Percentiles rank a stretch among this genome's conserved stretches.
phyloP scores from a whole-genome alignment of 2,329 filamentous ascomycete species.

The Paraphaeosphaeria sporulosa region DNA sequence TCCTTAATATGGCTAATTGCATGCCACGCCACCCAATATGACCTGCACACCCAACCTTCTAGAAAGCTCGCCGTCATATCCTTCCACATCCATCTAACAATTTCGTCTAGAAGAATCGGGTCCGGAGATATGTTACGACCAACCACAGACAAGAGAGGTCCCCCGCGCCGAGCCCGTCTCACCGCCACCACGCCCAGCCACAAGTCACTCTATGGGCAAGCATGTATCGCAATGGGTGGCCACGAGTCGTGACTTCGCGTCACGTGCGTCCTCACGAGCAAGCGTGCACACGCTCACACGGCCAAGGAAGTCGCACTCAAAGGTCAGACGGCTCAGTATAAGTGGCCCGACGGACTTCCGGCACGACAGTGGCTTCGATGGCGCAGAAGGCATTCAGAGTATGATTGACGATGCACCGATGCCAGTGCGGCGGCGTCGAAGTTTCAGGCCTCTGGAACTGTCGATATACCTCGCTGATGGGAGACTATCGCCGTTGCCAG shows the following conservation, averaged over 20 bases:
- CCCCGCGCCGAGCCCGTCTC: slow-evolving; percentile 40
- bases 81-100: slow-evolving; percentile 25
- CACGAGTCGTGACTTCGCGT: slow-evolving; percentile 43
- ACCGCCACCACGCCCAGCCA: slow-evolving; percentile 40
- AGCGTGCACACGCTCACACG: slow-evolving; percentile 41
- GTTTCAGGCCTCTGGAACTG: slow-evolving; percentile 49
- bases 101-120: slow-evolving; percentile 28
- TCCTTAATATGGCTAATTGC: slow-evolving; percentile 36
- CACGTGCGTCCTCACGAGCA: slow-evolving; percentile 44
- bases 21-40: slow-evolving; percentile 21
- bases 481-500: slow-evolving; percentile 49
- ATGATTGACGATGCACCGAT: slow-evolving; percentile 43
- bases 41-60: slow-evolving; percentile 13
- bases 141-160: slow-evolving; percentile 36
- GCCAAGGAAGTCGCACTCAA: slow-evolving; percentile 23
- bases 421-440: slow-evolving; percentile 41
- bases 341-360: slow-evolving; percentile 47
- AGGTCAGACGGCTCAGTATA: slow-evolving; percentile 41
- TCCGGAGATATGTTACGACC: slow-evolving; percentile 45
- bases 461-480: slow-evolving; percentile 49
- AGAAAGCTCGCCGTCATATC: slow-evolving; percentile 19
- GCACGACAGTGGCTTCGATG: slow-evolving; percentile 42
- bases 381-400: slow-evolving; percentile 37
- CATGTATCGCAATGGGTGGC: slow-evolving; percentile 49
- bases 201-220: slow-evolving; percentile 44